Conservation (phyloP, 345 rosid species). For the Rhizophora mangle region DNA sequence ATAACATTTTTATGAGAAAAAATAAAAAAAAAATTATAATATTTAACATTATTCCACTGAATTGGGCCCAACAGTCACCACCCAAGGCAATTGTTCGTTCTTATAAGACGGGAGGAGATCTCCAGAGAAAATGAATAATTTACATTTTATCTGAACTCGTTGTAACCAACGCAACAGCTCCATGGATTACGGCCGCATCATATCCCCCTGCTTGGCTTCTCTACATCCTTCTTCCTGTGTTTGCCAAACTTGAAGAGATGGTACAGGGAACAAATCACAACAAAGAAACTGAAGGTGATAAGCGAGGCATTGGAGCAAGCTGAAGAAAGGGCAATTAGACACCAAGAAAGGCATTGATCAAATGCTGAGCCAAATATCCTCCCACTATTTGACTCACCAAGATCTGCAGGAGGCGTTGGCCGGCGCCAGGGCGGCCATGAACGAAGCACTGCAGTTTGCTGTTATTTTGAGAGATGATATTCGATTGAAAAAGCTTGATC, state of each 20-base stretch:
- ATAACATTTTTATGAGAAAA: too few relatives aligned
- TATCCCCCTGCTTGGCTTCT: conserved; percentile 43
- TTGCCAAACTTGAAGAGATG: conserved; percentile 35
- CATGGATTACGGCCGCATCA: conserved; percentile 31
- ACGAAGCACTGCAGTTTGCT: conserved; percentile 46
- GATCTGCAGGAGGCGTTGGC: conserved; percentile 47
- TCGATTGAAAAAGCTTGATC: conserved; percentile 40
- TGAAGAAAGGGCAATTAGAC: conserved; percentile 44
- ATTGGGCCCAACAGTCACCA: too few relatives aligned
- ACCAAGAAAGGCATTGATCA: conserved; percentile 54
- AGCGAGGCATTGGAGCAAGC: conserved; percentile 49
- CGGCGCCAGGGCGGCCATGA: conserved; percentile 43
- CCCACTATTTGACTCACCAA: conserved; percentile 42
- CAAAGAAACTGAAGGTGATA: conserved; percentile 46
- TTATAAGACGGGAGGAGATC: too few relatives aligned
- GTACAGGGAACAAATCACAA: conserved; percentile 26
- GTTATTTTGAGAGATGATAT: conserved; percentile 45
- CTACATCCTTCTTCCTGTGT: conserved; percentile 36
- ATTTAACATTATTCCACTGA: too few relatives aligned
- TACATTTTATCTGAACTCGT: not conserved
- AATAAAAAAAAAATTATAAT: too few relatives aligned
- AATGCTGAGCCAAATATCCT: conserved; percentile 41
- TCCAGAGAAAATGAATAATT: too few relatives aligned
- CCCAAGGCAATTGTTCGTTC: too few relatives aligned
- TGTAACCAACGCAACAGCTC: not conserved